Evolutionary conservation across 1,139 yeast genomes (phyloP).

Genomic region (Suhomyces maxii): DNA sequence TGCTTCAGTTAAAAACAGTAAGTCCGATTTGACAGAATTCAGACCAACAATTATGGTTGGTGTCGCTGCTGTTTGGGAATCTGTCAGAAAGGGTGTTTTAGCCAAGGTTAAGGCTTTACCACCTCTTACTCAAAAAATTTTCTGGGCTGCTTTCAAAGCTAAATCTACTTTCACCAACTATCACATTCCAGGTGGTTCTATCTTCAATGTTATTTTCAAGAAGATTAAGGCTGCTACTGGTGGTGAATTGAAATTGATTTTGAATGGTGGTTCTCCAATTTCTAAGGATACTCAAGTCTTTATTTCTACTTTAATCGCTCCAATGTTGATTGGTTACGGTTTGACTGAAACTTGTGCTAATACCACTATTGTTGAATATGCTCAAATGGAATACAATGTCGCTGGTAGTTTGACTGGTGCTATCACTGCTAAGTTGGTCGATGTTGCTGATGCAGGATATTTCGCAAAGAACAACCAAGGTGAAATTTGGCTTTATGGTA

Average conservation of each 20-base stretch:
- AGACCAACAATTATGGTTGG: constrained; percentile 96
- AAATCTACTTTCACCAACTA: constrained; percentile 61
- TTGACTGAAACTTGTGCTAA: constrained; percentile 96
- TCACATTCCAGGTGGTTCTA: constrained; percentile 71
- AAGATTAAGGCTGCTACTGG: constrained; percentile 95
- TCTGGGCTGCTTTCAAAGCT: constrained; percentile 85
- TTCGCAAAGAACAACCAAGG: constrained; percentile 91
- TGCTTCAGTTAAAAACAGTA: constrained; percentile 76
- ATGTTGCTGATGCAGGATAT: constrained; percentile 91
- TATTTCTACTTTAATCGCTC: constrained; percentile 73
- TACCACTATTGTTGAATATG: constrained; percentile 67
- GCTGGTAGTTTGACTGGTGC: constrained; percentile 85
- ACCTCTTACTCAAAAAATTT: constrained; percentile 67
- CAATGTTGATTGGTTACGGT: constrained; percentile 95
- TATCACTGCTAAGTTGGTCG: constrained; percentile 84
- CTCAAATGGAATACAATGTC: constrained; percentile 66
- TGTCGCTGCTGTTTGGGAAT: constrained; percentile 99
- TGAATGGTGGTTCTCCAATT: constrained; percentile 95
- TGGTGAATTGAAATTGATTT: constrained; percentile 69
- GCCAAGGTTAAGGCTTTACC: constrained; percentile 73
- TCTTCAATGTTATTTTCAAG: constrained; percentile 71
- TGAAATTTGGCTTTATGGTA: constrained; percentile 81
- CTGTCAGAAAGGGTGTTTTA: constrained; percentile 87
- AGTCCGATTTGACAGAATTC: constrained; percentile 84
- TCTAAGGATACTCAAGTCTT: constrained; percentile 85